A percentile compares a stretch with the other conserved stretches of the same genome.
Evolutionary conservation across 305 asterid genomes (phyloP).

Genomic region (Lippia alba): DNA sequence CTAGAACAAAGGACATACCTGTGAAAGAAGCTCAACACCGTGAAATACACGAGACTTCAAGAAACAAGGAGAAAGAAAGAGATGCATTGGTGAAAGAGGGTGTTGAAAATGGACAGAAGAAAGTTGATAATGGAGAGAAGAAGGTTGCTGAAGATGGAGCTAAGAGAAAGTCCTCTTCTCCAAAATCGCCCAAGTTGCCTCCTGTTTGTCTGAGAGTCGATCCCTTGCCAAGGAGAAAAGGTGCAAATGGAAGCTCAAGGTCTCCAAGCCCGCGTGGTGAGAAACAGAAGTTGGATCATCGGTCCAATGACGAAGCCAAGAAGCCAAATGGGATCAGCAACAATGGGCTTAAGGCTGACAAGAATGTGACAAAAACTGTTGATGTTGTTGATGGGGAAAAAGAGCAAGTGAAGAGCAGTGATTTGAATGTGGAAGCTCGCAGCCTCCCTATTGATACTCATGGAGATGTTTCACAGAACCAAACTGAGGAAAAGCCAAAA

Average conservation of each 20-base stretch:
- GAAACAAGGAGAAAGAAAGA: constrained; percentile 27
- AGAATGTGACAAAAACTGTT: constrained; percentile 35
- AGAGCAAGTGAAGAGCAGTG: constrained; percentile 16
- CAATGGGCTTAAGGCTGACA: constrained; percentile 35
- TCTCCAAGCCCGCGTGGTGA: constrained; percentile 57
- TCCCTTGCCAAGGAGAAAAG: constrained; percentile 65
- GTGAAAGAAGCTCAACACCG: constrained; percentile 52
- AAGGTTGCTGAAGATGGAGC: constrained; percentile 31
- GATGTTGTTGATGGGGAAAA: constrained; percentile 48
- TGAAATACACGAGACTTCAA: constrained; percentile 18
- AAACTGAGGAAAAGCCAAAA: constrained; percentile 15
- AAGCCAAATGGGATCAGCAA: constrained; percentile 21
- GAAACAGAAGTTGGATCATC: constrained; percentile 34
- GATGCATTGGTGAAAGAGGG: constrained; percentile 30
- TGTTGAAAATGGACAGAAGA: constrained; percentile 33
- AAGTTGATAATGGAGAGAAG: constrained; percentile 32
- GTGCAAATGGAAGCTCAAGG: constrained; percentile 47
- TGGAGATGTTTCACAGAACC: constrained; percentile 9
- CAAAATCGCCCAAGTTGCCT: constrained; percentile 65
- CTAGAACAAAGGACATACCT: constrained; percentile 44
- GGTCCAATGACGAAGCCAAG: constrained; percentile 17
- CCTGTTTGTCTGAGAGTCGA: constrained; percentile 88
- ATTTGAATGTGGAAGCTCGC: not conserved
- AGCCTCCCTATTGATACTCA: constrained; percentile 1
- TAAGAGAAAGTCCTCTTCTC: constrained; percentile 40